Evolutionary conservation across 2,329 filamentous ascomycete genomes (phyloP).

Genomic region (Blastomyces percursus): DNA sequence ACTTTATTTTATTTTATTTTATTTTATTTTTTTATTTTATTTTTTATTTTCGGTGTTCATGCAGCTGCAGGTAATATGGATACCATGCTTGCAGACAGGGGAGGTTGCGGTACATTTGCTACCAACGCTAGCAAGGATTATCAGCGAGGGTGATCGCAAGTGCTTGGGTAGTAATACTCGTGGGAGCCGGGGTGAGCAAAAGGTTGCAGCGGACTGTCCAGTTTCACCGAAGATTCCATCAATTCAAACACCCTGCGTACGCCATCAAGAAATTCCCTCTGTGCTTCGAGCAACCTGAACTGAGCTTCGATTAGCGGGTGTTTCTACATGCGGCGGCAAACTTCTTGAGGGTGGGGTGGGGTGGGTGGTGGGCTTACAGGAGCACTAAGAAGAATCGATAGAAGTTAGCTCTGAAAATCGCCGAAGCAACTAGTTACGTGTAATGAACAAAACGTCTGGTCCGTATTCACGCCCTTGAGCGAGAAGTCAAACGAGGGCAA

Average conservation of each 20-base stretch:
- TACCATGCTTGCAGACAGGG: not conserved
- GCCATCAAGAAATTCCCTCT: not conserved
- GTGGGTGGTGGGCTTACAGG: not conserved
- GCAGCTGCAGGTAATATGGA: slow-evolving; percentile 6
- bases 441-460: not conserved
- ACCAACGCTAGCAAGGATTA: not conserved
- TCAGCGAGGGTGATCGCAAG: not conserved
- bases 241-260: not conserved
- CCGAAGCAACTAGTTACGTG: not conserved
- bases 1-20: not conserved
- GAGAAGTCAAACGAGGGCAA: not conserved
- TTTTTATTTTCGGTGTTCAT: slow-evolving; percentile 1
- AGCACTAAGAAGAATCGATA: not conserved
- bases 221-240: not conserved
- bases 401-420: slow-evolving; percentile 1
- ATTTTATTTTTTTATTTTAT: not conserved
- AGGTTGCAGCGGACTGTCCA: not conserved
- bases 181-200: not conserved
- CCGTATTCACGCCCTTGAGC: not conserved
- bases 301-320: not conserved
- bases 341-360: not conserved
- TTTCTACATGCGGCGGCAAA: not conserved
- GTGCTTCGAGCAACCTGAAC: not conserved
- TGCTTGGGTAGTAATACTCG: not conserved
- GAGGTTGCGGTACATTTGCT: not conserved